Percentiles rank a stretch among this genome's conserved stretches.
Evolutionary conservation across 257 asterid genomes (phyloP).

Genomic region (Linaria vulgaris): DNA sequence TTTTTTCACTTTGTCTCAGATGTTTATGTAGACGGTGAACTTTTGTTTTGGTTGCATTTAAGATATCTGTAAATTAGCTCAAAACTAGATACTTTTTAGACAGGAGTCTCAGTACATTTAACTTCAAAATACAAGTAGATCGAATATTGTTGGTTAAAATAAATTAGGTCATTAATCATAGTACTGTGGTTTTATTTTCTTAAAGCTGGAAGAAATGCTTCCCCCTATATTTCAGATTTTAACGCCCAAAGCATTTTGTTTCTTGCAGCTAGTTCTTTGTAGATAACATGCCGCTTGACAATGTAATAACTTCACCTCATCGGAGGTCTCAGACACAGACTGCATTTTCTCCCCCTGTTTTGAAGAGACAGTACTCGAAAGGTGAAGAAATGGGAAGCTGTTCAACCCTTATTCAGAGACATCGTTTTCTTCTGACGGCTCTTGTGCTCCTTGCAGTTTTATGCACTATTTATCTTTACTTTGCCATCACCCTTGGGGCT

Average conservation of each 20-base stretch:
- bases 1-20: neutral
- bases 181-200: neutral
- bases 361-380: conserved; percentile 35
- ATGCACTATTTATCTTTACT: conserved; percentile 74
- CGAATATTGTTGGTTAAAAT: neutral
- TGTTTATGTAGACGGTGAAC: neutral
- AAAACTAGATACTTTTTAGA: neutral
- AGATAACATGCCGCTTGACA: conserved; percentile 52
- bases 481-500: conserved; percentile 63
- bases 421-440: conserved; percentile 62
- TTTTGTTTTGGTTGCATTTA: conserved; percentile 3
- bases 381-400: conserved; percentile 53
- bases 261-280: conserved; percentile 17
- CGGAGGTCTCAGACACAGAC: conserved; percentile 64
- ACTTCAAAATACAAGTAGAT: neutral
- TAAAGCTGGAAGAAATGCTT: conserved; percentile 5
- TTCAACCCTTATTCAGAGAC: conserved; percentile 55
- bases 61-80: neutral
- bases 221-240: neutral
- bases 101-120: neutral
- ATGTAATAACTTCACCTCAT: conserved; percentile 61
- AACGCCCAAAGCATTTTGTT: conserved; percentile 18
- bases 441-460: conserved; percentile 54
- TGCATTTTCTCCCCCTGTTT: conserved; percentile 46
- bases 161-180: neutral